These are phyloP conservation scores for Saccharata proteae DNA, from an alignment of 2,329 filamentous ascomycete species.

Conservation along the genomic window DNA sequence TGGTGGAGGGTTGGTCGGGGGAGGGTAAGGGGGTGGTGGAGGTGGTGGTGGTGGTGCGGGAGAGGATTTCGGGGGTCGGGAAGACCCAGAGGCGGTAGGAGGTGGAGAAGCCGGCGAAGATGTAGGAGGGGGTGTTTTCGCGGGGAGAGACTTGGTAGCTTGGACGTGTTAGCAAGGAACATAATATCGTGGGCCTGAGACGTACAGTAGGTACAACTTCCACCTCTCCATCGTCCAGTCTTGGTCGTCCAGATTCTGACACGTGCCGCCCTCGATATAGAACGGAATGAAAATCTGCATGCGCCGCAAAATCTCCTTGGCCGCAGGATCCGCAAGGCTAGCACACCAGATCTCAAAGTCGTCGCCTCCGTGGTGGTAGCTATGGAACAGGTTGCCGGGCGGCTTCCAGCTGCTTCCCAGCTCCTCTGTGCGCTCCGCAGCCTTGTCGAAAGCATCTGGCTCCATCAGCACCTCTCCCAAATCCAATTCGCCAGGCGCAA, in stretches of 20 bases:
- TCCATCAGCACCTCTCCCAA: no score
- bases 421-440: slow-evolving; percentile 11
- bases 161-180: not conserved
- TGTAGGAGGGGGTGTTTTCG: slow-evolving; percentile 40
- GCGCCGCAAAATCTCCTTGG: slow-evolving; percentile 62
- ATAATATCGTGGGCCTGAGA: slow-evolving; percentile 10
- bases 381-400: slow-evolving; percentile 59
- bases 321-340: slow-evolving; percentile 54
- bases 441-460: slow-evolving; percentile 1
- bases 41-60: slow-evolving; percentile 26
- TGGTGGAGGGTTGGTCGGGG: slow-evolving; percentile 8
- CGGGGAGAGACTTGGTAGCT: slow-evolving; percentile 22
- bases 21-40: slow-evolving; percentile 9
- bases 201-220: slow-evolving; percentile 69
- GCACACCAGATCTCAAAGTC: slow-evolving; percentile 79
- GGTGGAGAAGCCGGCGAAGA: slow-evolving; percentile 80
- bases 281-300: slow-evolving; percentile 74
- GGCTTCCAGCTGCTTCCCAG: slow-evolving; percentile 51
- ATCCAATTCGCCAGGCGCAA: slow-evolving; percentile 4
- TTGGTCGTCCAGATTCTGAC: slow-evolving; percentile 57
- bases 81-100: slow-evolving; percentile 73
- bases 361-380: slow-evolving; percentile 48
- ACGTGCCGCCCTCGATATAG: slow-evolving; percentile 87
- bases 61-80: slow-evolving; percentile 33
- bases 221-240: slow-evolving; percentile 66